Percentiles rank a stretch among this genome's conserved stretches.
Evolutionary conservation across 768 basidiomycete genomes (phyloP).

Genomic region (Suillus americanus): DNA sequence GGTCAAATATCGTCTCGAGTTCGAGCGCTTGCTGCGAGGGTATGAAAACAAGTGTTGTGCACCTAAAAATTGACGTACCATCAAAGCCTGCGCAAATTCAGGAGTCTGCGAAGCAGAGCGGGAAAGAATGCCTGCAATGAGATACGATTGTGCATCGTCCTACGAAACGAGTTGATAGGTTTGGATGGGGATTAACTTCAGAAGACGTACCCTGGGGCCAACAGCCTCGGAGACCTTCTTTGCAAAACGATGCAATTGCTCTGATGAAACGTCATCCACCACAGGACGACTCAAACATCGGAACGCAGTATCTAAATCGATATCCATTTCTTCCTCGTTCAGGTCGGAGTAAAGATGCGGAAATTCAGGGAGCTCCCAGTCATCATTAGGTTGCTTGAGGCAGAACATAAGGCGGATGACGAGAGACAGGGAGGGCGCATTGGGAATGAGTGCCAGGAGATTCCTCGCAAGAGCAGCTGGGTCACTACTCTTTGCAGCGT

Average conservation of each 20-base stretch:
- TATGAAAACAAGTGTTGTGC: constrained; percentile 12
- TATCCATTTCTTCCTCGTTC: constrained; percentile 45
- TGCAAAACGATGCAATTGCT: constrained; percentile 54
- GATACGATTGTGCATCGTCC: constrained; percentile 56
- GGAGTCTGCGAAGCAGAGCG: constrained; percentile 69
- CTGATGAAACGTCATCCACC: constrained; percentile 51
- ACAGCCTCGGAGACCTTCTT: constrained; percentile 54
- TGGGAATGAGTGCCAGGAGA: constrained; percentile 59
- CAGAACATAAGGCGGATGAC: constrained; percentile 76
- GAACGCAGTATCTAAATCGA: constrained; percentile 59
- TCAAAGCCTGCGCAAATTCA: constrained; percentile 36
- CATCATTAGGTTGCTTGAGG: constrained; percentile 74
- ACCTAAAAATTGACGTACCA: constrained; percentile 38
- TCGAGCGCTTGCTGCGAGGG: constrained; percentile 55
- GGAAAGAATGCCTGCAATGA: constrained; percentile 60
- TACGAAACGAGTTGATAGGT: constrained; percentile 23
- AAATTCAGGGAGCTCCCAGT: constrained; percentile 76
- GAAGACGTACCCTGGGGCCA: constrained; percentile 48
- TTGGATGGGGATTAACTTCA: constrained; percentile 6
- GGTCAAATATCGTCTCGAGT: constrained; percentile 52
- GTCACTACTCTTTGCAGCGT: constrained; percentile 59
- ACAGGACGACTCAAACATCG: constrained; percentile 57
- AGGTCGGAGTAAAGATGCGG: constrained; percentile 70
- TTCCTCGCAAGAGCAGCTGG: constrained; percentile 63
- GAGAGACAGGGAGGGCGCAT: constrained; percentile 61